Conservation (phyloP, 495 filamentous ascomycete genomes). For the Cercophora newfieldiana region DNA sequence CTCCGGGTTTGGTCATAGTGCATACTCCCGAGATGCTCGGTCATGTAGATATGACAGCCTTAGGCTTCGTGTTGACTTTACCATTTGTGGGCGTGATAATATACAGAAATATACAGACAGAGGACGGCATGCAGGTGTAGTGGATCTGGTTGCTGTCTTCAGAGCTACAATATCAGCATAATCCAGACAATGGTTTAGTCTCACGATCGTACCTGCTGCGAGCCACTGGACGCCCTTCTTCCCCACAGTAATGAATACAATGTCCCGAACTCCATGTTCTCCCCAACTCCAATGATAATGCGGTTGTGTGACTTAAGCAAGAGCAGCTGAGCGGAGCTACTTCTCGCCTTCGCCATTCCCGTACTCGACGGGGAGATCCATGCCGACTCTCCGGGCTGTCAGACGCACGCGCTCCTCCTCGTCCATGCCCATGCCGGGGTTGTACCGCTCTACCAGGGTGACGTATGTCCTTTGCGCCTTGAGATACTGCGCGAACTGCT, state of each 20-base stretch:
- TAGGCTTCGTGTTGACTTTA: too few species aligned
- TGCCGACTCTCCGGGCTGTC: slow-evolving; percentile 83
- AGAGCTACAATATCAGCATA: too few species aligned
- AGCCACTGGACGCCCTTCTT: too few species aligned
- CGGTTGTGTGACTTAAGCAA: not conserved
- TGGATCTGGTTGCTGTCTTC: too few species aligned
- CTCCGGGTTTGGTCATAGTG: too few species aligned
- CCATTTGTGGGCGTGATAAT: too few species aligned
- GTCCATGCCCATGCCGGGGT: slow-evolving; percentile 81
- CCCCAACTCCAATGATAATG: not conserved
- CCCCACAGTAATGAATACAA: not conserved
- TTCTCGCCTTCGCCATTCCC: slow-evolving; percentile 15
- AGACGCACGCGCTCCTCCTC: slow-evolving; percentile 82
- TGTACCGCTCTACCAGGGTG: slow-evolving; percentile 83
- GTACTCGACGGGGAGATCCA: slow-evolving; percentile 72
- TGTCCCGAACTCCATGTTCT: not conserved
- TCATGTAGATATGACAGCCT: too few species aligned
- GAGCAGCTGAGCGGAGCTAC: not conserved
- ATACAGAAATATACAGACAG: too few species aligned
- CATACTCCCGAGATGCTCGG: too few species aligned
- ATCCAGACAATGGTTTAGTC: too few species aligned
- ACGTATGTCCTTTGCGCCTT: slow-evolving; percentile 80
- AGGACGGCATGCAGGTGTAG: too few species aligned
- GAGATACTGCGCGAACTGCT: slow-evolving; percentile 77
- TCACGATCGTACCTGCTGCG: too few species aligned